Conservation (phyloP, 2,329 filamentous ascomycete genomes). For the Colletotrichum sp. region DNA sequence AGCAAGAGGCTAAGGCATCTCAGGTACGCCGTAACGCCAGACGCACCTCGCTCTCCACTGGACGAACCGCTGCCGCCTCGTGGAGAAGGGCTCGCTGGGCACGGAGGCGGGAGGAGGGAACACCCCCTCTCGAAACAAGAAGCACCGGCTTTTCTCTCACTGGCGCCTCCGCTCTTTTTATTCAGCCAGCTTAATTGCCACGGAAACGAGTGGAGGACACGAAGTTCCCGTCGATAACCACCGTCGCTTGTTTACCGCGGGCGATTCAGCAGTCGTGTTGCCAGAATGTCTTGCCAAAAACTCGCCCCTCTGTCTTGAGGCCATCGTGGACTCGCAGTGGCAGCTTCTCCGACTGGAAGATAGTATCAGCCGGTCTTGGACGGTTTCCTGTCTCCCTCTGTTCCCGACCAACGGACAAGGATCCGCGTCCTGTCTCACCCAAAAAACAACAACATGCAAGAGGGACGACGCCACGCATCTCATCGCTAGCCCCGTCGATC, state of each 20-base stretch:
- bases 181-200: conserved; percentile 2
- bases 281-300: neutral
- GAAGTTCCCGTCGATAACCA: neutral
- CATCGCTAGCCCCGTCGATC: conserved; percentile 17
- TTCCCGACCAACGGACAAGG: conserved; percentile 6
- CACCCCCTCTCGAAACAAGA: conserved; percentile 6
- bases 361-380: neutral
- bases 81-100: neutral
- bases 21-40: neutral
- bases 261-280: neutral
- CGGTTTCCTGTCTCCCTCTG: neutral
- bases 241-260: neutral
- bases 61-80: neutral
- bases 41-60: neutral
- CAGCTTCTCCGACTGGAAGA: neutral
- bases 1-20: neutral
- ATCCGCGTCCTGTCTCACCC: conserved; percentile 11
- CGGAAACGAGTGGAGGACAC: conserved; percentile 6
- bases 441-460: neutral
- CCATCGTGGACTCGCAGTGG: conserved; percentile 3
- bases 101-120: conserved; percentile 9
- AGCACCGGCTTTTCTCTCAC: neutral
- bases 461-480: conserved; percentile 4
- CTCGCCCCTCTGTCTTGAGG: neutral
- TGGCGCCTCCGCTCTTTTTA: conserved; percentile 3